Evolutionary conservation across 148 eudicot genomes (phyloP).

Genomic region (Silene uniflora): DNA sequence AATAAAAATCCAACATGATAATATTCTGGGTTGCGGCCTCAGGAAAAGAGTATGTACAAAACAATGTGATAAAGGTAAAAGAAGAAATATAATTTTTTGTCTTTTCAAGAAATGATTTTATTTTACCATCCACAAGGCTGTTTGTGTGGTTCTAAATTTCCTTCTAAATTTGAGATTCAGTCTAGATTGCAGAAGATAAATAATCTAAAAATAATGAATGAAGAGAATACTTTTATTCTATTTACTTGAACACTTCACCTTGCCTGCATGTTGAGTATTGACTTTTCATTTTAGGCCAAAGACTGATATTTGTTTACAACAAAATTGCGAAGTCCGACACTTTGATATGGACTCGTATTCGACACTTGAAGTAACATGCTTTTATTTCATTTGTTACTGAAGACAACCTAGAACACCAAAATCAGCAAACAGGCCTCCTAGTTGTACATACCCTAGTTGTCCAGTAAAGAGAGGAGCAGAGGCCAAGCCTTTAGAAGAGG

Average conservation of each 20-base stretch:
- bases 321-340: no score
- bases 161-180: not conserved
- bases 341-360: not conserved
- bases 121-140: conserved; percentile 8
- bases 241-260: no score
- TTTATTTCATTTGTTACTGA: conserved; percentile 10
- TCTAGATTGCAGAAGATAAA: not conserved
- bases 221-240: not conserved
- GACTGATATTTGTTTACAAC: no score
- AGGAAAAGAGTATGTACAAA: not conserved
- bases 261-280: no score
- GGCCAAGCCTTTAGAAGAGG: conserved; percentile 18
- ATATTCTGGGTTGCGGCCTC: not conserved
- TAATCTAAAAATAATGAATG: not conserved
- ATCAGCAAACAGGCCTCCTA: conserved; percentile 32
- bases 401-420: conserved; percentile 22
- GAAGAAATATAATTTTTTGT: conserved; percentile 1
- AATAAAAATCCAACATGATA: not conserved
- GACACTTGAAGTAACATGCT: not conserved
- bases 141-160: conserved; percentile 2
- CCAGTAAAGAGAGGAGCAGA: conserved; percentile 21
- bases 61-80: not conserved
- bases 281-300: no score
- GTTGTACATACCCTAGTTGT: no score
- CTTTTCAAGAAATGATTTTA: not conserved